Evolutionary conservation across 2,329 filamentous ascomycete genomes (phyloP), one percentile per base, ranked within the genome.

Genomic region (Pseudogymnoascus sp.): DNA sequence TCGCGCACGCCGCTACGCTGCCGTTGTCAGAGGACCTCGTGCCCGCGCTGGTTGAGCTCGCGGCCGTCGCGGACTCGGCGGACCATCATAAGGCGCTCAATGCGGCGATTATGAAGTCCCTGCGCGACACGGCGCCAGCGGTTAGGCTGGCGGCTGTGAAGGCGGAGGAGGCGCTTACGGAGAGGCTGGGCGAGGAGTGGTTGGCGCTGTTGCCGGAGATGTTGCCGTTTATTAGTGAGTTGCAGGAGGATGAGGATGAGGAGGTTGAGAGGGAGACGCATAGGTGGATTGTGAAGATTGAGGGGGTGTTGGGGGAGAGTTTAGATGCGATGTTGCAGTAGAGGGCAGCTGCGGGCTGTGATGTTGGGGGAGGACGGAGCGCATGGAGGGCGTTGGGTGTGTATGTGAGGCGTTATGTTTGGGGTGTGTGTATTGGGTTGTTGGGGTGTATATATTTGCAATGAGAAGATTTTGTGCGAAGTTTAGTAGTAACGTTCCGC

Each of bases 201-300:
- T 78, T 99, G 65, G 84, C 87, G 1, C 84, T 96, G 79, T 75
- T 98, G 72, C 91, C 93, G 0, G 95, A 99, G 82, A 98, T 97
- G 89, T 78, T 99, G 74, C 93, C 96, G 19, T 91, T 93, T 67
- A 96, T 99, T 70, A 96, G 91, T 71, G 95, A 99, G 78, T 76
- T 96, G 71, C 89, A 96, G 78, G 95, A 99, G 73, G 95, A 99
- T 74, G 95, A 98, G 69, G 93, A 98, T 72, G 95, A 98, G 78
- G 82, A 83, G 28, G 93, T 99, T 24, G 95, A 99, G 79, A 81
- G 86, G 72, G 93, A 96, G 79, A 93, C 92, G 38, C 84, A 93
- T 73, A 82, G 86, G 71, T 97, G 95, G 93, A 95, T 98, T 70
- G 84, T 88, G 72, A 87, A 87, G 76, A 96, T 99, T 72, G 93